phyloP scores from a whole-genome alignment of 805 yeast species.

The Cyberlindnera xishuangbannaensis region DNA sequence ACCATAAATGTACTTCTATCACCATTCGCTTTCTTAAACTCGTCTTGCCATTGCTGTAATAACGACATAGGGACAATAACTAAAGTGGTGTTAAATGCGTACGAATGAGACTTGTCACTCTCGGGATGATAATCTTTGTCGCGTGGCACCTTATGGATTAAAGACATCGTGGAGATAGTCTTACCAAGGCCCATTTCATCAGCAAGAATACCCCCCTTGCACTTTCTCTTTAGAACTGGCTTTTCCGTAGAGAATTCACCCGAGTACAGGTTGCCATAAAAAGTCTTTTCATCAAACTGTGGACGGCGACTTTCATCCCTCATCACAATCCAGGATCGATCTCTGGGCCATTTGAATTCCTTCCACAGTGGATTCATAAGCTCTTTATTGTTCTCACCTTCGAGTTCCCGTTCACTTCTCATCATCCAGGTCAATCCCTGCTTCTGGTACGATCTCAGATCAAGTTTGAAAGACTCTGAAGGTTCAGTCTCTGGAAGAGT shows the following conservation, averaged over 20 bases:
- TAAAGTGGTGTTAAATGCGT: slow-evolving; percentile 69
- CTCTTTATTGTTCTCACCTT: slow-evolving; percentile 37
- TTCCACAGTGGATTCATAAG: slow-evolving; percentile 84
- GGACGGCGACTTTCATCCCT: slow-evolving; percentile 18
- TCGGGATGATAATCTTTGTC: slow-evolving; percentile 31
- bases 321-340: slow-evolving; percentile 33
- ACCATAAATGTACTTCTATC: slow-evolving; percentile 44
- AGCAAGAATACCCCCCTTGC: slow-evolving; percentile 83
- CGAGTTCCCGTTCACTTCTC: slow-evolving; percentile 61
- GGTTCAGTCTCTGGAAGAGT: slow-evolving; percentile 57
- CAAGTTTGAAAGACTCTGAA: slow-evolving; percentile 45
- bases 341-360: slow-evolving; percentile 67
- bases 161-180: slow-evolving; percentile 75
- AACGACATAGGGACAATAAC: slow-evolving; percentile 88
- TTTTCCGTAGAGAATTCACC: slow-evolving; percentile 69
- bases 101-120: slow-evolving; percentile 25
- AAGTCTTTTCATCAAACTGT: slow-evolving; percentile 26
- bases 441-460: slow-evolving; percentile 70
- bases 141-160: slow-evolving; percentile 59
- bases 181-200: slow-evolving; percentile 98
- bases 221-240: slow-evolving; percentile 56
- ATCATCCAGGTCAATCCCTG: slow-evolving; percentile 89
- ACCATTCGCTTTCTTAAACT: slow-evolving; percentile 55
- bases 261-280: slow-evolving; percentile 73
- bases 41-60: slow-evolving; percentile 86